Conservation (phyloP, 345 rosid species). For the Eucalyptus pauciflora region DNA sequence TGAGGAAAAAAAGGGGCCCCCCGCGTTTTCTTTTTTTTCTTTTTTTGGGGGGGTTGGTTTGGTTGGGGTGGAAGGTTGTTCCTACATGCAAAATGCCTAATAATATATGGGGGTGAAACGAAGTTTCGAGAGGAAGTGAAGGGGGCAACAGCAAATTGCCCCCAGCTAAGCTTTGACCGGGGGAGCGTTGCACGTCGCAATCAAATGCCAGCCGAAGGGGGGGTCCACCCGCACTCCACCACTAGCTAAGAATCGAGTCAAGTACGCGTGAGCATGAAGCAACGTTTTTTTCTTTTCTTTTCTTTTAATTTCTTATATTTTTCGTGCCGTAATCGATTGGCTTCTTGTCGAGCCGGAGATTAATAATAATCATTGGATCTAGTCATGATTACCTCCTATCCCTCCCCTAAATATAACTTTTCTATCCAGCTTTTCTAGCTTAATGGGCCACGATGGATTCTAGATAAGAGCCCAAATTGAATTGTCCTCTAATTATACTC, state of each 20-base stretch:
- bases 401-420: background rate
- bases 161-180: background rate
- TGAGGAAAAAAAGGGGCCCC: accelerated
- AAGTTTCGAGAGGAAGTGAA: background rate
- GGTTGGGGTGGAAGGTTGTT: too few species aligned
- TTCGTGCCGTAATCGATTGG: background rate
- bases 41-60: too few species aligned
- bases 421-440: background rate
- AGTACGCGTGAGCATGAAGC: background rate
- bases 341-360: background rate
- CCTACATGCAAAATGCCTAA: background rate
- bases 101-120: background rate
- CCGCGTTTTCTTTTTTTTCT: too few species aligned
- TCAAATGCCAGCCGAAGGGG: background rate
- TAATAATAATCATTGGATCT: background rate
- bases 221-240: background rate
- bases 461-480: background rate
- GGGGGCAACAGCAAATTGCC: background rate
- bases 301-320: background rate
- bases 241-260: background rate
- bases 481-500: background rate
- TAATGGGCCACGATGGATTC: background rate
- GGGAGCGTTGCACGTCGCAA: background rate
- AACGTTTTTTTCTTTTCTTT: background rate
- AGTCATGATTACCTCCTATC: background rate